A percentile compares a stretch with the other conserved stretches of the same genome.
phyloP scores from a whole-genome alignment of 257 asterid species.

The Petrea volubilis region DNA sequence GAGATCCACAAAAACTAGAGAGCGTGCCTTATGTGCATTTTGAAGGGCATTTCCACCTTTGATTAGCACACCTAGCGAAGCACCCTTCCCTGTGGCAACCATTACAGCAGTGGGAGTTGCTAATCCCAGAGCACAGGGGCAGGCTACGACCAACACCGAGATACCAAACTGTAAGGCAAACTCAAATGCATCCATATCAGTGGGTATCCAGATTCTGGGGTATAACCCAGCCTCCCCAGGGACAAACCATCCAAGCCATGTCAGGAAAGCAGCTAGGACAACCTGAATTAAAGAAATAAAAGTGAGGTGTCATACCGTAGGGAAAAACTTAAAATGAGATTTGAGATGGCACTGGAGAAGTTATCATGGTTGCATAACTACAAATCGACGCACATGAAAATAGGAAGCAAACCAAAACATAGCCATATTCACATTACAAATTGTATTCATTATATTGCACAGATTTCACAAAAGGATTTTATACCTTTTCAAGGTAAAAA shows the following conservation, averaged over 20 bases:
- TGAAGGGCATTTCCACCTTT: conserved; percentile 96
- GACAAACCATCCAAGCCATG: conserved; percentile 92
- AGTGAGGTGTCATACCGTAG: neutral
- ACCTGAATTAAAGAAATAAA: conserved; percentile 52
- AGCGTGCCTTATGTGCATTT: conserved; percentile 85
- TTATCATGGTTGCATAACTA: conserved; percentile 3
- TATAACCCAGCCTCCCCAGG: conserved; percentile 65
- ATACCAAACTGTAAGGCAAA: conserved; percentile 93
- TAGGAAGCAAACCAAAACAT: conserved; percentile 10
- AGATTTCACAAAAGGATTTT: neutral
- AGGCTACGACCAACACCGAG: conserved; percentile 93
- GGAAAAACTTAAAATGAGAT: neutral
- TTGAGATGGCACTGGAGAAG: neutral
- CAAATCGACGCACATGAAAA: conserved; percentile 7
- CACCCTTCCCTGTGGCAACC: conserved; percentile 99
- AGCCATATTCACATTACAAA: conserved; percentile 6
- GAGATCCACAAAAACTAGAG: conserved; percentile 14
- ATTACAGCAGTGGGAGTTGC: conserved; percentile 99
- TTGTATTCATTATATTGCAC: neutral
- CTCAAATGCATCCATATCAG: conserved; percentile 84
- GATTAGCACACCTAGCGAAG: conserved; percentile 91
- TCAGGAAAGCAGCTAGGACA: conserved; percentile 65
- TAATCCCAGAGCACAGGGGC: conserved; percentile 97
- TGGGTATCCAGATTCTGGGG: conserved; percentile 85
- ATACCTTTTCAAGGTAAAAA: neutral